Base-by-base conservation (phyloP, 2,329 filamentous ascomycete species). In the Ophiostoma australiae region DNA sequence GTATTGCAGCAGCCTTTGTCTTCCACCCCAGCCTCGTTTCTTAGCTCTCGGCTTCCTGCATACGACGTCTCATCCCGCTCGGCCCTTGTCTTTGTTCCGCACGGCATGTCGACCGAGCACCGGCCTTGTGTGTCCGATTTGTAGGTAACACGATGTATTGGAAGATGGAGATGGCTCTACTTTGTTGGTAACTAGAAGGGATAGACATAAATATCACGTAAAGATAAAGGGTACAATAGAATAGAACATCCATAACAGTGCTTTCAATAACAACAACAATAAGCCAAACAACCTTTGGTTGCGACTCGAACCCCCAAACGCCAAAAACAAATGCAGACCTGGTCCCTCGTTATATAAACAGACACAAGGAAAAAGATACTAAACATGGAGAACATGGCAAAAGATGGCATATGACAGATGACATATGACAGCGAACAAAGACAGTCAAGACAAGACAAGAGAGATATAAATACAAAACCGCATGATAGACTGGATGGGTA, bases 281-380 rank as follows among this genome's bases (percentile, higher is more conserved):
- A 58, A 58, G 23, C n/a, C 52, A 58, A 27, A 7, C n/a, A 58
- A 23, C 52, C 52, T 2, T n/a, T 11, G n/a, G n/a, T 27, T 15
- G 52, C 52, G 52, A 63, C 4, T 33, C 52, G 27, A 63, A 23
- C 1, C 35, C 35, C 63, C 63, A 66, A 66, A 66, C 63, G 33
- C 63, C 63, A 66, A 23, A 63, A 66, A 41, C 27, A 66, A 66
- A 39, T 39, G 35, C 33, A 37, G 35, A 41, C 63, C 63, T 15
- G 20, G n/a, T 66, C 63, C 63, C 63, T 66, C 63, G 35, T 66
- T 66, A 66, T 66, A 63, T 35, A 66, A 35, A 66, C 20, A 37
- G 61, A 35, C 61, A 35, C 15, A 65, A 35, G 33, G 33, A 37
- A 65, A 63, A 10, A 63, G 15, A 35, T 10, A 63, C 39, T 5